Conservation (phyloP, 2,329 filamentous ascomycete genomes). For the Exophiala phaeomuriformis region DNA sequence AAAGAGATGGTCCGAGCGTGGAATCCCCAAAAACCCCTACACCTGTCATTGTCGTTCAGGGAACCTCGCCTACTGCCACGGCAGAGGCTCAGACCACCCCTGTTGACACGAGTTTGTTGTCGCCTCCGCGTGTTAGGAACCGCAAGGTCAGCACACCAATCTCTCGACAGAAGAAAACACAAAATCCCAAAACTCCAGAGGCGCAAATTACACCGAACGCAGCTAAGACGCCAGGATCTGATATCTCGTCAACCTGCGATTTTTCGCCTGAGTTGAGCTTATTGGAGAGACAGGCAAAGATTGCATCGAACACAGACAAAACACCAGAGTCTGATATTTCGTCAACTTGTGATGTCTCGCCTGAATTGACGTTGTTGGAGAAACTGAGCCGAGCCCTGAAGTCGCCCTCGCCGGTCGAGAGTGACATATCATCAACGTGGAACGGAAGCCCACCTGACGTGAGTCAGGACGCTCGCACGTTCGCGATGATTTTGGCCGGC, state of each 20-base stretch:
- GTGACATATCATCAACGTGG: constrained; percentile 13
- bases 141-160: constrained; percentile 12
- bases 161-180: neutral
- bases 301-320: constrained; percentile 1
- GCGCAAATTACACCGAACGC: constrained; percentile 4
- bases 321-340: constrained; percentile 4
- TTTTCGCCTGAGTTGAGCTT: constrained; percentile 5
- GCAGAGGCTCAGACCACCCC: constrained; percentile 3
- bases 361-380: neutral
- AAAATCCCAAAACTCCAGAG: constrained; percentile 4
- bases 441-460: constrained; percentile 6
- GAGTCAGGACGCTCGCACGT: constrained; percentile 3
- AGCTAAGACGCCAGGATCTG: constrained; percentile 3
- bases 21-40: constrained; percentile 6
- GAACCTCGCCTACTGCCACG: constrained; percentile 3
- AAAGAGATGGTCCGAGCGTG: constrained; percentile 10
- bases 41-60: constrained; percentile 17
- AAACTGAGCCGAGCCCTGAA: neutral
- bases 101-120: constrained; percentile 9
- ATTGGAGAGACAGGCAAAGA: neutral
- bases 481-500: constrained; percentile 13
- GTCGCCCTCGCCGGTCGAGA: constrained; percentile 4
- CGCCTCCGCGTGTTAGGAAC: constrained; percentile 14
- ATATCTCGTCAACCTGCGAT: constrained; percentile 12
- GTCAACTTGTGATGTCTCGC: constrained; percentile 10